phyloP scores from a whole-genome alignment of 1,139 yeast genomes.

The Magnusiomyces tetraspermus region DNA sequence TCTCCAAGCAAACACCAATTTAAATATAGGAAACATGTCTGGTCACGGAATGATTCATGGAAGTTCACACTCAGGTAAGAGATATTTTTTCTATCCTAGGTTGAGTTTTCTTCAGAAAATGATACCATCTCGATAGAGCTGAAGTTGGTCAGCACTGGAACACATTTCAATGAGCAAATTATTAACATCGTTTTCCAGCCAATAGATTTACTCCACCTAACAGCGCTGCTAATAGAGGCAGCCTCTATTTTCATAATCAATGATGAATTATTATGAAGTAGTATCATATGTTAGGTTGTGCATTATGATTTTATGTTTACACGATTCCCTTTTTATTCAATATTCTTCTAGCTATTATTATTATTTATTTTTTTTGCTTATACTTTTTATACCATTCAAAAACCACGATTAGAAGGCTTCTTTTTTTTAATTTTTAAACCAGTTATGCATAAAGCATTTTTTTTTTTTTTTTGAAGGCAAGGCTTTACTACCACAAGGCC shows the following conservation, averaged over 20 bases:
- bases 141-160: not conserved
- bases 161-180: not conserved
- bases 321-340: not conserved
- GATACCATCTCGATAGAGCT: not conserved
- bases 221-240: not conserved
- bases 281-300: not conserved
- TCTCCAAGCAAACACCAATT: not conserved
- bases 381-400: not conserved
- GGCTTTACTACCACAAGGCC: not conserved
- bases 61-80: not conserved
- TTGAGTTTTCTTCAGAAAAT: not conserved
- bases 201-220: not conserved
- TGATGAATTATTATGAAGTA: not conserved
- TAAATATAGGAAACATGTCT: not conserved
- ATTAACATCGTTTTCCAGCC: not conserved
- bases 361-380: not conserved
- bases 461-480: not conserved
- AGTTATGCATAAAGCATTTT: not conserved
- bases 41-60: not conserved
- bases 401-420: not conserved
- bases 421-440: not conserved
- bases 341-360: not conserved
- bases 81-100: not conserved
- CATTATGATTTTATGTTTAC: too few relatives aligned
- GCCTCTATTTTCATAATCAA: not conserved